phyloP scores from a whole-genome alignment of 176 grass and related monocot species.

The Oryza meyeriana region DNA sequence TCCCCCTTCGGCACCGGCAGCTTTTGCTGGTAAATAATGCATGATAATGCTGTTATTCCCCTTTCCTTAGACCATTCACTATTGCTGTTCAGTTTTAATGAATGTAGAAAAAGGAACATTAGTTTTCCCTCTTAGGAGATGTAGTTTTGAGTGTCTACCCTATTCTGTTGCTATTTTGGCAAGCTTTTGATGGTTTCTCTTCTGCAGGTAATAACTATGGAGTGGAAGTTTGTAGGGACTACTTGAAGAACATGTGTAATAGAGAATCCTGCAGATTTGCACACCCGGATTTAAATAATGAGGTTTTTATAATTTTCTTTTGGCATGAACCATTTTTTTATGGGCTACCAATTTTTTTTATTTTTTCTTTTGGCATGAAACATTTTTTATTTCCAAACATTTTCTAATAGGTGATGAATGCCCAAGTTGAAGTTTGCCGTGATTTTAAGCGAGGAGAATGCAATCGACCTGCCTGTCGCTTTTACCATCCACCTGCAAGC shows the following conservation, averaged over 20 bases:
- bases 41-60: not conserved
- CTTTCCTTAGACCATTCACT: not conserved
- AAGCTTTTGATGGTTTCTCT: not conserved
- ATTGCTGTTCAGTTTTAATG: constrained; percentile 13
- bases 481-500: constrained; percentile 54
- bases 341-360: constrained; percentile 21
- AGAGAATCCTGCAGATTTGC: constrained; percentile 62
- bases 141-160: not conserved
- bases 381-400: not conserved
- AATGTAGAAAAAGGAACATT: not conserved
- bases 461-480: constrained; percentile 51
- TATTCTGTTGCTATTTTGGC: constrained; percentile 9
- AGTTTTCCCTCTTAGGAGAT: constrained; percentile 3
- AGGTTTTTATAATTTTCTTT: constrained; percentile 33
- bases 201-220: constrained; percentile 40
- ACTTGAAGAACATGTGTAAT: constrained; percentile 67
- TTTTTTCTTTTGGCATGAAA: too few species aligned
- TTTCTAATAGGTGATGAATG: constrained; percentile 34
- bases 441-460: constrained; percentile 68
- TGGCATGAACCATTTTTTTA: not conserved
- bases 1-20: constrained; percentile 33
- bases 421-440: constrained; percentile 65
- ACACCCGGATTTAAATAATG: constrained; percentile 41
- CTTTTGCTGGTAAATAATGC: constrained; percentile 41
- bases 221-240: constrained; percentile 57